Evolutionary conservation across 257 asterid species (phyloP).

Genomic region (Solanum medicagineum): DNA sequence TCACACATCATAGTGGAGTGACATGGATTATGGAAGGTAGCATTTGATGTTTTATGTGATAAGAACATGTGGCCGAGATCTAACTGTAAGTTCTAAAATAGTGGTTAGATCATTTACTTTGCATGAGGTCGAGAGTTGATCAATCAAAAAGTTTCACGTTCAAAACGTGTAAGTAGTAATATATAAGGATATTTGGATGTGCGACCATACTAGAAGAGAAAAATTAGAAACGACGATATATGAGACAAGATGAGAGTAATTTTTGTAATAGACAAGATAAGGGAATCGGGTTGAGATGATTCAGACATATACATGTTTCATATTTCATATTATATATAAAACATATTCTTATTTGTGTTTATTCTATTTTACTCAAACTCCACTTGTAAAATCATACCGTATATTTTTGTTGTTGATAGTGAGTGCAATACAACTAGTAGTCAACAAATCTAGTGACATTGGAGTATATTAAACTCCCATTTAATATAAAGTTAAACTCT

Average conservation of each 20-base stretch:
- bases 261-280: too few relatives aligned
- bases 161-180: background rate
- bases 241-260: too few relatives aligned
- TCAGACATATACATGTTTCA: background rate
- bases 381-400: rapidly evolving
- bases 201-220: rapidly evolving
- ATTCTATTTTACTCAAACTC: rapidly evolving
- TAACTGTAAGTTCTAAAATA: too few relatives aligned
- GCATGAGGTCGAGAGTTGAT: background rate
- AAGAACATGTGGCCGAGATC: too few relatives aligned
- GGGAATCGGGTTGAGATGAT: background rate
- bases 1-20: too few relatives aligned
- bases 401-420: background rate
- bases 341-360: too few relatives aligned
- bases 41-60: too few relatives aligned
- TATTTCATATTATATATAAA: too few relatives aligned
- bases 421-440: background rate
- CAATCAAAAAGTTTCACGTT: background rate
- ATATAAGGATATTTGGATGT: background rate
- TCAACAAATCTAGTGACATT: background rate
- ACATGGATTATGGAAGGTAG: too few relatives aligned
- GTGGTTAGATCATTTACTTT: background rate
- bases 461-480: background rate
- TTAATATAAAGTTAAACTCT: background rate
- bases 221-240: background rate